Conservation (phyloP, 148 eudicot genomes). For the Chenopodium berlandieri region DNA sequence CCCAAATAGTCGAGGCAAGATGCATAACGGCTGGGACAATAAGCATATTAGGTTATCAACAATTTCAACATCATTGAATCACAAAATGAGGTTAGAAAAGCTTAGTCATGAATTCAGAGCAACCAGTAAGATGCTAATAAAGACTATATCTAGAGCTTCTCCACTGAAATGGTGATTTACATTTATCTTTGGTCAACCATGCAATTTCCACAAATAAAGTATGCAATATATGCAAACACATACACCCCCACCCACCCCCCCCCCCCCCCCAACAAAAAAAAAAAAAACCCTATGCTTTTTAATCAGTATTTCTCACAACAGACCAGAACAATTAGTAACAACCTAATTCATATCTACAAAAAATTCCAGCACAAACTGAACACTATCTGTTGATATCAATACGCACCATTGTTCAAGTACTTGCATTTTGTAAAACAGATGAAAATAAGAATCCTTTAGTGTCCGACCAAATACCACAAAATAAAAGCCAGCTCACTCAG, state of each 20-base stretch:
- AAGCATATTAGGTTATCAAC: not conserved
- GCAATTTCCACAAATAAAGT: not conserved
- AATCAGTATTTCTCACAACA: not conserved
- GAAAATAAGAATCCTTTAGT: not conserved
- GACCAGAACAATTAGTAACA: not conserved
- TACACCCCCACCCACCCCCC: not conserved
- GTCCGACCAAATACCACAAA: not conserved
- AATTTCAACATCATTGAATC: slow-evolving; percentile 3
- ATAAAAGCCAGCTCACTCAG: not conserved
- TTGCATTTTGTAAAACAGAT: not conserved
- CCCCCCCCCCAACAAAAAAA: too few relatives aligned
- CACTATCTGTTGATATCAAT: not conserved
- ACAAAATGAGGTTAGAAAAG: not conserved
- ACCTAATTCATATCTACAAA: not conserved
- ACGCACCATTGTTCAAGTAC: not conserved
- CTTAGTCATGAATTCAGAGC: not conserved
- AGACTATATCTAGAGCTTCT: not conserved
- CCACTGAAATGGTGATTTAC: not conserved
- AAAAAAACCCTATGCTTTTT: not conserved
- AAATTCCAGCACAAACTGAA: not conserved
- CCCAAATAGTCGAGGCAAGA: slow-evolving; percentile 85
- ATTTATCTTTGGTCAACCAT: not conserved
- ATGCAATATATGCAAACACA: not conserved
- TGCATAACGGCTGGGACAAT: slow-evolving; percentile 70
- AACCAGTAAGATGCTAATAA: not conserved